Base-by-base conservation (phyloP, 176 grass and related monocot species). In the Ananas comosus region DNA sequence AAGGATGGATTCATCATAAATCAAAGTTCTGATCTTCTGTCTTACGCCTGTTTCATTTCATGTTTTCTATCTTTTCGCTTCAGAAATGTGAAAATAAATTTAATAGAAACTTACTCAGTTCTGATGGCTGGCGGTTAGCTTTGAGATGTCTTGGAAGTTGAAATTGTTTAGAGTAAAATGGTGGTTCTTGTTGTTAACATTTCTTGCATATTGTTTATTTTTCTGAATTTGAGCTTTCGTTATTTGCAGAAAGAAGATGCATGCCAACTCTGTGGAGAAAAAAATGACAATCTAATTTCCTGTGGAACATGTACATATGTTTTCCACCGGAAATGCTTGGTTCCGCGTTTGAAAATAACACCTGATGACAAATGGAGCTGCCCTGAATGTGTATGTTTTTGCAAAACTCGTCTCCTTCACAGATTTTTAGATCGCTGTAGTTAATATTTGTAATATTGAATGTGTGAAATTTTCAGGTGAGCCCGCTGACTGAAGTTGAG, bases 261-360 rank as follows among this genome's bases (percentile, higher is more conserved):
- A 50, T 99, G 95, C 85, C 87, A 93, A 74, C 72, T 50, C 18
- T 99, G 95, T 5, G 87, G 87, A 13, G 29, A 85, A 58, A 79
- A 67, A 76, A 42, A 42, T 42, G 95, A 87, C 3, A 86, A 84
- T 76, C 85, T 99, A 29, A 70, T 99, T 61, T 68, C 85, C 29
- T 99, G 95, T 91, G 76, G 81, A 58, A 99, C 95, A 13, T 99
- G 95, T 74, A 91, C 90, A 1, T 99, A 99, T 74, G 67, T 68
- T 64, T 99, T 93, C 87, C 95, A 99, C 59, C 72, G 71, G 74
- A 93, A 93, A 79, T 99, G 95, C 64, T 69, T 99, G 80, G 75
- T 71, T 57, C 95, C 95, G 65, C 49, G 82, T 66, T 83, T 87
- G 51, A 99, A 86, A 76, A 77, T 79, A 65, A 63, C 72, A 68